phyloP scores from a whole-genome alignment of 345 rosid species.

The Lagerstroemia speciosa region DNA sequence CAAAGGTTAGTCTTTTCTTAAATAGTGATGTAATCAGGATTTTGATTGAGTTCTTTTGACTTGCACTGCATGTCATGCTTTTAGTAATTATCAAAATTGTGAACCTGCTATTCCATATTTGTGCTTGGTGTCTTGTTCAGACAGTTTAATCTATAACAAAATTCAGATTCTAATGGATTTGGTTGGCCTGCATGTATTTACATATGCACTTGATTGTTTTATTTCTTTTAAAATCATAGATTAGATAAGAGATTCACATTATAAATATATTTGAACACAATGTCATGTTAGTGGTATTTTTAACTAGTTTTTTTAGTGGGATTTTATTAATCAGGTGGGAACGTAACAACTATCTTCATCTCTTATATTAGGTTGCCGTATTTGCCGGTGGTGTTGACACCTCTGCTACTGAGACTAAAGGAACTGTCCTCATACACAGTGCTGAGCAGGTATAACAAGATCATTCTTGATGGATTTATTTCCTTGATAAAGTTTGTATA shows the following conservation, averaged over 20 bases:
- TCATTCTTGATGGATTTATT: neutral
- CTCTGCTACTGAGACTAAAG: conserved; percentile 93
- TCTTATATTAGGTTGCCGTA: conserved; percentile 59
- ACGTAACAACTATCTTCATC: neutral
- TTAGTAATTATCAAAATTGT: neutral
- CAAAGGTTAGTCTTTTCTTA: conserved; percentile 50
- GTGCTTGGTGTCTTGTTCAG: neutral
- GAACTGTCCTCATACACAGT: conserved; percentile 84
- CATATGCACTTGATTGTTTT: neutral
- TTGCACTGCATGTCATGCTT: neutral
- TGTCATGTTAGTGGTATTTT: neutral
- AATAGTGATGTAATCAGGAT: neutral
- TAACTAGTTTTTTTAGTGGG: neutral
- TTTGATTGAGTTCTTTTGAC: neutral
- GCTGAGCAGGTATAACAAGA: conserved; percentile 69
- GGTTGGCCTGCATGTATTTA: neutral
- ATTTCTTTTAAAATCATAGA: neutral
- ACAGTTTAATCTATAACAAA: neutral
- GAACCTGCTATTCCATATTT: neutral
- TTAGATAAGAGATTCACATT: neutral
- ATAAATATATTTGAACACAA: neutral
- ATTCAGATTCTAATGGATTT: neutral
- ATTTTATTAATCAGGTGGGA: neutral
- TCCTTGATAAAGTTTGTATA: no score
- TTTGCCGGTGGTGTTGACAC: conserved; percentile 97